Conservation (phyloP, 345 rosid genomes). For the Psidium guajava region DNA sequence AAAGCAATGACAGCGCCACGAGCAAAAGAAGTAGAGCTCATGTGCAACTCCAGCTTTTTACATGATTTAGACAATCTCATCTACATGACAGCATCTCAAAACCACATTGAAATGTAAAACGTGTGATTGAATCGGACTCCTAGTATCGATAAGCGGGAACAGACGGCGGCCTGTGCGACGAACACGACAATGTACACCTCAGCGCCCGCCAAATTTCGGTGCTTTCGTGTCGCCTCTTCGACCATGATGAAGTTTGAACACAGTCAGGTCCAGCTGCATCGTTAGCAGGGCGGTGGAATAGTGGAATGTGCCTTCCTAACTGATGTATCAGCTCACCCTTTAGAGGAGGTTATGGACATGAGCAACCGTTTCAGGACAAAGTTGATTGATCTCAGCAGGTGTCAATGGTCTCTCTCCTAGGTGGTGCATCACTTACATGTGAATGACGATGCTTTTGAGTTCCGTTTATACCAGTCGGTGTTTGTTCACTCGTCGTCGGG, state of each 20-base stretch:
- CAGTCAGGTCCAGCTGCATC: neutral
- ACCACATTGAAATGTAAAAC: neutral
- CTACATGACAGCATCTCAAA: neutral
- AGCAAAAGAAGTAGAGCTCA: neutral
- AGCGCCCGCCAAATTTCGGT: neutral
- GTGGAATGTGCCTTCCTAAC: neutral
- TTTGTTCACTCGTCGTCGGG: slow-evolving; percentile 21
- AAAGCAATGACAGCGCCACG: too few relatives aligned
- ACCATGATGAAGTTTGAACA: neutral
- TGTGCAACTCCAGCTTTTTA: neutral
- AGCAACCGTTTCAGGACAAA: neutral
- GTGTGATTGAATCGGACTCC: neutral
- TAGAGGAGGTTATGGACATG: neutral
- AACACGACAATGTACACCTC: neutral
- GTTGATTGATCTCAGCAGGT: neutral
- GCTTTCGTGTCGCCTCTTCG: neutral
- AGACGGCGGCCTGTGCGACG: neutral
- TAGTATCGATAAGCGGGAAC: neutral
- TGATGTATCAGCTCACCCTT: neutral
- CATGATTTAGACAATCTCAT: neutral
- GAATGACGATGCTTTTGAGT: neutral
- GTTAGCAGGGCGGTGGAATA: neutral
- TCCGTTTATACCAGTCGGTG: neutral
- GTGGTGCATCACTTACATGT: neutral
- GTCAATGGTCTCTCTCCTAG: neutral